Evolutionary conservation across 345 rosid genomes (phyloP), one percentile per base, ranked within the genome.

Genomic region (Hibiscus mutabilis): DNA sequence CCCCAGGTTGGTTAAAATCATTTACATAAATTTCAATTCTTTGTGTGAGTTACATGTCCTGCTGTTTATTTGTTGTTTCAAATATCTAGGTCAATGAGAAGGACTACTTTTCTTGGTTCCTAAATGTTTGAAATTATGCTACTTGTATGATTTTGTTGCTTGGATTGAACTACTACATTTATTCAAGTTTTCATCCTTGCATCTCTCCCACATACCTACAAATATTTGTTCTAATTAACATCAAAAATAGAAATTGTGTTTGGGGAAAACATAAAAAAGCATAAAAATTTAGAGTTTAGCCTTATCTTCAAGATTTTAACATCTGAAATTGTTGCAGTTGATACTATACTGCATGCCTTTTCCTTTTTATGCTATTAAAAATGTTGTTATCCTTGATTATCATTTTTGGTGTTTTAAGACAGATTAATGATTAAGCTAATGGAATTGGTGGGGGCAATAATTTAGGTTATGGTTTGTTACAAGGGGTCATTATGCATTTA

Each of bases 1-100:
- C 99, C 60, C 99, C 99, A 49, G 98, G 98, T 92, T 75, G 37
- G 74, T 74, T 72, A 73, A 72, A 60, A 6, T 65, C 29, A 31
- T 75, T 74, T 67, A 37, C 27, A 25, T 47, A 16, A 49, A 8
- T 49, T 57, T n/a, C 59, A 46, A 27, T 29, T 66, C 53, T 31
- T 67, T 67, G 19, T 7, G 24, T 27, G 29, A 67, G n/a, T 67
- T 13, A 13, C 9, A 4, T 35, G 8, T 60, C 16, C 42, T 49
- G 22, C 8, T 5, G 63, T 22, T 63, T 71, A 29, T 27, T 2
- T 55, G 1, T 7, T 42, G 60, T 31, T 61, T 72, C 49, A 31
- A 49, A 60, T 31, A 40, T 19, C 33, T 72, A 6, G 60, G 49
- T 69, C 21, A 69, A 42, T 6, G 31, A 64, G 68, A 13, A 7